Evolutionary conservation across 768 basidiomycete genomes (phyloP).

Genomic region (Podaxis sp.): DNA sequence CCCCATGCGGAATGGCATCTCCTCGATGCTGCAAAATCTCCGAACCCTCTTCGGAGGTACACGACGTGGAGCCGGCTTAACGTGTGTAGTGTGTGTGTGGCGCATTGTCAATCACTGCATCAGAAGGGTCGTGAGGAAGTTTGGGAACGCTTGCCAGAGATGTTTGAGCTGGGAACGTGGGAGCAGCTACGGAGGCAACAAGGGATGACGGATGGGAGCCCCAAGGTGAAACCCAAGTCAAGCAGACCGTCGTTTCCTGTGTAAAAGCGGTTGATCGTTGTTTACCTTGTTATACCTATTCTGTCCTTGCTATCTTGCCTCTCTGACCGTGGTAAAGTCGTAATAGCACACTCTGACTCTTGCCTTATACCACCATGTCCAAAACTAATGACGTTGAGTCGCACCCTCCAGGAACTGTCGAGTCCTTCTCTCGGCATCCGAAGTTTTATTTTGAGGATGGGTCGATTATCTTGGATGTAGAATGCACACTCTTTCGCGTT

Average conservation of each 20-base stretch:
- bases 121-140: slow-evolving; percentile 33
- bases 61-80: slow-evolving; percentile 33
- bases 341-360: background rate
- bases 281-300: background rate
- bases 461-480: slow-evolving; percentile 36
- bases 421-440: slow-evolving; percentile 16
- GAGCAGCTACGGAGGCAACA: slow-evolving; percentile 29
- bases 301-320: background rate
- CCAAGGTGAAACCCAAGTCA: background rate
- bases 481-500: slow-evolving; percentile 30
- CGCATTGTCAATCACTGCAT: slow-evolving; percentile 29
- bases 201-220: slow-evolving; percentile 15
- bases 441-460: slow-evolving; percentile 40
- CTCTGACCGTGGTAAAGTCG: background rate
- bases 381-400: background rate
- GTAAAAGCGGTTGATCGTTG: background rate
- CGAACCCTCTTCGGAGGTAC: slow-evolving; percentile 34
- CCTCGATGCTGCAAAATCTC: slow-evolving; percentile 32
- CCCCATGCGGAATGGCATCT: slow-evolving; percentile 44
- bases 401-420: too few species aligned
- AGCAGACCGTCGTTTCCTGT: slow-evolving; percentile 10
- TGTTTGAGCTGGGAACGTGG: slow-evolving; percentile 39
- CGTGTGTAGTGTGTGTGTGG: slow-evolving; percentile 33
- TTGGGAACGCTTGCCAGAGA: slow-evolving; percentile 36
- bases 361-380: background rate